phyloP scores from a whole-genome alignment of 108 stramenopile species.

The Nitzschia sp. region DNA sequence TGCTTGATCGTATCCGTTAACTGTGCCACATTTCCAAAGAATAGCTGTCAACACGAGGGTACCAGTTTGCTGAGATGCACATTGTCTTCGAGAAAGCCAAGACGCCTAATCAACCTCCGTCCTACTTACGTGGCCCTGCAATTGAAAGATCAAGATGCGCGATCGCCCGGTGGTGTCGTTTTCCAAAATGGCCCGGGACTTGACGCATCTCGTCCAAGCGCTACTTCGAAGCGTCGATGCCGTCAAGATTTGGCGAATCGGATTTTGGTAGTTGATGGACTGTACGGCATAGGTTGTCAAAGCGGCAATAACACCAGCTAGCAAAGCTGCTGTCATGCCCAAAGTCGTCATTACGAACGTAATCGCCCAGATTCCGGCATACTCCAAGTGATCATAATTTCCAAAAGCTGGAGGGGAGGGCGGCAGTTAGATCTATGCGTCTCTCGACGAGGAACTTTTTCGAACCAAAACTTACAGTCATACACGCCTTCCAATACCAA shows the following conservation, averaged over 20 bases:
- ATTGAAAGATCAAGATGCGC: constrained; percentile 63
- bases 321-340: constrained; percentile 79
- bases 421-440: background rate
- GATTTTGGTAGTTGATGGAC: constrained; percentile 62
- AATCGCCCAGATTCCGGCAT: constrained; percentile 75
- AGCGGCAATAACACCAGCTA: constrained; percentile 70
- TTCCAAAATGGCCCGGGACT: constrained; percentile 55
- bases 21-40: constrained; percentile 46
- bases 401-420: constrained; percentile 13
- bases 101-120: background rate
- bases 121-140: constrained; percentile 67
- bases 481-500: constrained; percentile 79
- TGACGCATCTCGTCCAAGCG: constrained; percentile 48
- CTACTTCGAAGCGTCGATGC: constrained; percentile 71
- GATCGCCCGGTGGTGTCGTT: constrained; percentile 51
- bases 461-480: constrained; percentile 33
- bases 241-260: constrained; percentile 63
- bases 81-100: background rate
- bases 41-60: constrained; percentile 24
- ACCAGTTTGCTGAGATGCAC: background rate
- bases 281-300: constrained; percentile 65
- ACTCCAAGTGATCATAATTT: constrained; percentile 66
- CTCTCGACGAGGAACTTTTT: background rate
- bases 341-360: constrained; percentile 70
- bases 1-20: constrained; percentile 60